A percentile compares a stretch with the other conserved stretches of the same genome.
These are phyloP conservation scores for Spergularia marina DNA, from an alignment of 148 eudicot genomes.

Conservation along the genomic window DNA sequence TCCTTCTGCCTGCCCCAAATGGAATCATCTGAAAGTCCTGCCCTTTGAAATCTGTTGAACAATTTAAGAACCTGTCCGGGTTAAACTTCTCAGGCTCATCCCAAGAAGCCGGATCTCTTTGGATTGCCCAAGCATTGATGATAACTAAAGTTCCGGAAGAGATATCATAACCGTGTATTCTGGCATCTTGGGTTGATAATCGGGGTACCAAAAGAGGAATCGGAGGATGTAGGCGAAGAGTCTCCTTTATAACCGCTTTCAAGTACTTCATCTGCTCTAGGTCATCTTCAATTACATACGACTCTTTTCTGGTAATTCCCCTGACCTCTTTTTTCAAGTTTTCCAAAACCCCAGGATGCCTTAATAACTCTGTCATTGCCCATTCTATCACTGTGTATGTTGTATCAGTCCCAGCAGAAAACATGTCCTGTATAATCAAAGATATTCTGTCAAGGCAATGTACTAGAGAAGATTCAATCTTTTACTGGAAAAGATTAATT, in stretches of 20 bases:
- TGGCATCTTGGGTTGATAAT: conserved; percentile 7
- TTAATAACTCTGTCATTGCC: conserved; percentile 62
- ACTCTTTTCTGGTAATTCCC: conserved; percentile 17
- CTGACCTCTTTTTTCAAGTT: conserved; percentile 34
- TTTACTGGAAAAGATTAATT: not conserved
- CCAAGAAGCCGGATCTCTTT: conserved; percentile 28
- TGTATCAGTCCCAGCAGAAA: conserved; percentile 68
- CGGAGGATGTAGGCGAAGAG: conserved; percentile 28
- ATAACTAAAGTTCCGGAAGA: conserved; percentile 17
- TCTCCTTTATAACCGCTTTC: conserved; percentile 33
- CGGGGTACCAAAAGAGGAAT: conserved; percentile 23
- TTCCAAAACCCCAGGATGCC: conserved; percentile 50
- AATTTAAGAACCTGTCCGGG: conserved; percentile 25
- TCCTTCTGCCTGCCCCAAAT: conserved; percentile 33
- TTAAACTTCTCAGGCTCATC: conserved; percentile 21
- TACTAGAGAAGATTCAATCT: not conserved
- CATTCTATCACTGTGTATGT: conserved; percentile 46
- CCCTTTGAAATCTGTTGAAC: conserved; percentile 20
- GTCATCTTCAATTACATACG: conserved; percentile 28
- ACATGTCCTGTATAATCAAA: conserved; percentile 36
- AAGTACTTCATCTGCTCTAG: conserved; percentile 32
- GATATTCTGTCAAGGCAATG: conserved; percentile 4
- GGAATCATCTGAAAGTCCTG: conserved; percentile 32
- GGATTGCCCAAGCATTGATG: conserved; percentile 29
- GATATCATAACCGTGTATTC: conserved; percentile 18